phyloP scores from a whole-genome alignment of 1,284 basidiomycete species.

The Marasmius oreades region DNA sequence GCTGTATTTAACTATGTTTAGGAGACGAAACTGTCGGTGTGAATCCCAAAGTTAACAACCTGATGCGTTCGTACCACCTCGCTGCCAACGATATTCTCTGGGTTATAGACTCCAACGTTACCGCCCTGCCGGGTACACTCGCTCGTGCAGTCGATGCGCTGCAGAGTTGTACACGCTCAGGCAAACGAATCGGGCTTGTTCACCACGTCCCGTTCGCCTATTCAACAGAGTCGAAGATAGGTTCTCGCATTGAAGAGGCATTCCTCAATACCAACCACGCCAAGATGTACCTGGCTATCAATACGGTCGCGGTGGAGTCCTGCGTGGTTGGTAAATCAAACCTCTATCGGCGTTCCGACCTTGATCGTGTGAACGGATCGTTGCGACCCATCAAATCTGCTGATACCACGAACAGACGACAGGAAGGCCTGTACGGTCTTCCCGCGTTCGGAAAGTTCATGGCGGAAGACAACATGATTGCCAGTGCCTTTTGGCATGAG shows the following conservation, averaged over 20 bases:
- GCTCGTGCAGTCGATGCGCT: constrained; percentile 84
- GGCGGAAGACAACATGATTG: constrained; percentile 97
- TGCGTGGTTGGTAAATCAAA: constrained; percentile 98
- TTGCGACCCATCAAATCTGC: constrained; percentile 39
- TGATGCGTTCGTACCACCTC: constrained; percentile 78
- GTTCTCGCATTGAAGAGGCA: constrained; percentile 87
- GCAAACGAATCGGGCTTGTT: constrained; percentile 74
- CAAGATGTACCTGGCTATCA: constrained; percentile 98
- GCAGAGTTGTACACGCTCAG: constrained; percentile 32
- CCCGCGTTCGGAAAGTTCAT: constrained; percentile 82
- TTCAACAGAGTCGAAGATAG: constrained; percentile 63
- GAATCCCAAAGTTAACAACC: constrained; percentile 98
- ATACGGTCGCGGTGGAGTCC: constrained; percentile 82
- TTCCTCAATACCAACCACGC: constrained; percentile 98
- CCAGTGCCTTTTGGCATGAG: constrained; percentile 86
- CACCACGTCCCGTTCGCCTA: constrained; percentile 96
- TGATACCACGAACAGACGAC: constrained; percentile 22
- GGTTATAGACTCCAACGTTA: constrained; percentile 95
- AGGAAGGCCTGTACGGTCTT: constrained; percentile 51
- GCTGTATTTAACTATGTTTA: constrained; percentile 24
- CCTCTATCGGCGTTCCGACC: constrained; percentile 87
- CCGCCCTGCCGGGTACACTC: constrained; percentile 77
- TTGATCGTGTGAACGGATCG: constrained; percentile 68
- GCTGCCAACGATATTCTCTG: constrained; percentile 91
- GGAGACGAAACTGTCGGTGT: constrained; percentile 80